Base-by-base conservation (phyloP, 1,139 yeast species). In the Zygosaccharomyces sapae region DNA sequence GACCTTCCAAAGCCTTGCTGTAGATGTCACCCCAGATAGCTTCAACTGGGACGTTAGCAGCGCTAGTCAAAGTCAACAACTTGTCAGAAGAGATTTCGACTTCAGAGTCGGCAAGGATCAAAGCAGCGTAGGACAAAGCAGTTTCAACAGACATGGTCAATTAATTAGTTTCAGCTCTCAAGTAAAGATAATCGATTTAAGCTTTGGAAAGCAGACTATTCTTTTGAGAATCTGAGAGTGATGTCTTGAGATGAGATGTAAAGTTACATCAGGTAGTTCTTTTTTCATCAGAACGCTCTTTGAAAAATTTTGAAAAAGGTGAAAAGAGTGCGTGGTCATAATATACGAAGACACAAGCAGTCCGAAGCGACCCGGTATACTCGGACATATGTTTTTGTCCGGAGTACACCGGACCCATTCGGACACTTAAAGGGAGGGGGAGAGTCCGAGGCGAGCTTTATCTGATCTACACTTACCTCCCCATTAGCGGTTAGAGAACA, bases 121-220 rank as follows among this genome's bases (percentile, higher is more conserved):
- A 78, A 68, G 92, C 88, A 69, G 94, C 92, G 84, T 84, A 85
- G 60, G 92, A 82, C 70, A 84, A 79, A 70, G 89, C 84, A 66
- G 88, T 74, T 81, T 85, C 90, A 70, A 81, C 75, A 70, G 92
- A 83, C 88, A 83, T 83, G 70, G 61, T 73, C 61, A 48, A 49
- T 49, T 45, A 51, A 44, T 27, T 40, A 44, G 55, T 52, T 58
- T 57, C 57, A 56, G 40, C 29, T 37, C 31, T 37, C 40, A 37
- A 24, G 59, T 65, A 74, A 79, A 77, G 74, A 75, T 76, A 75
- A 75, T 75, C 80, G 69, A 68, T 72, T 75, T 75, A 75, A 75
- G 79, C 79, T 65, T 55, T 41, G 55, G 55, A 59, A 55, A 70
- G 87, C 87, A 79, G 87, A 81, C 87, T 81, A 81, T 73, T 77